Conservation (phyloP, 176 grass and related monocot species). For the Bolboschoenus planiculmis region DNA sequence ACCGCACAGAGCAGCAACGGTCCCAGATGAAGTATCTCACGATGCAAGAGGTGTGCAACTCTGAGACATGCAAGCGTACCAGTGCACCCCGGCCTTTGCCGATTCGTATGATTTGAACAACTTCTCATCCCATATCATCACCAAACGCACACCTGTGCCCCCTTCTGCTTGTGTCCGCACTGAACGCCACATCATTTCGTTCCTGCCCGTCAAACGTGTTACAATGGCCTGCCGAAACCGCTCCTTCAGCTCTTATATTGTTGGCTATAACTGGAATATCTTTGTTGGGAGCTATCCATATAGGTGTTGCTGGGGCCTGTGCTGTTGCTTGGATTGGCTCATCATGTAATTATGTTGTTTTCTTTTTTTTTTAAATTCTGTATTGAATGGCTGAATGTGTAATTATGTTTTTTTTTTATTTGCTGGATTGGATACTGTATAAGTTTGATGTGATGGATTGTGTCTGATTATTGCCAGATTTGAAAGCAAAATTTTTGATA, state of each 20-base stretch:
- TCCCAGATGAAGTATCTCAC: slow-evolving; percentile 72
- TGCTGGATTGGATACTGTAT: too few species aligned
- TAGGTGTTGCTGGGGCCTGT: slow-evolving; percentile 67
- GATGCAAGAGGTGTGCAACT: slow-evolving; percentile 52
- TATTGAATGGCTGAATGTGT: too few species aligned
- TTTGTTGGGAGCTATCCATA: slow-evolving; percentile 67
- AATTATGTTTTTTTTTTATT: too few species aligned
- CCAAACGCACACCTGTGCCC: slow-evolving; percentile 46
- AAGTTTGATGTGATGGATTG: too few species aligned
- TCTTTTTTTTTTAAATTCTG: too few species aligned
- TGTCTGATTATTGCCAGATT: too few species aligned
- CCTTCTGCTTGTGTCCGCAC: slow-evolving; percentile 51
- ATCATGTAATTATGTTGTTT: neutral
- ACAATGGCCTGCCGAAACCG: slow-evolving; percentile 44
- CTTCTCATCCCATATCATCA: slow-evolving; percentile 71
- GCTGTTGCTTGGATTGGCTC: slow-evolving; percentile 80
- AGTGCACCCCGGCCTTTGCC: slow-evolving; percentile 77
- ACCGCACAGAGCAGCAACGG: slow-evolving; percentile 46
- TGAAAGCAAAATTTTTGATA: too few species aligned
- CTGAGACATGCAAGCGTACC: slow-evolving; percentile 77
- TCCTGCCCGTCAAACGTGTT: slow-evolving; percentile 65
- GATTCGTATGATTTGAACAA: slow-evolving; percentile 69
- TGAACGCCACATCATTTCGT: slow-evolving; percentile 64
- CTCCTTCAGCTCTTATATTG: slow-evolving; percentile 48
- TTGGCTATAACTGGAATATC: slow-evolving; percentile 55